Base-by-base conservation (phyloP, 495 filamentous ascomycete genomes). In the Xylaria sp. region DNA sequence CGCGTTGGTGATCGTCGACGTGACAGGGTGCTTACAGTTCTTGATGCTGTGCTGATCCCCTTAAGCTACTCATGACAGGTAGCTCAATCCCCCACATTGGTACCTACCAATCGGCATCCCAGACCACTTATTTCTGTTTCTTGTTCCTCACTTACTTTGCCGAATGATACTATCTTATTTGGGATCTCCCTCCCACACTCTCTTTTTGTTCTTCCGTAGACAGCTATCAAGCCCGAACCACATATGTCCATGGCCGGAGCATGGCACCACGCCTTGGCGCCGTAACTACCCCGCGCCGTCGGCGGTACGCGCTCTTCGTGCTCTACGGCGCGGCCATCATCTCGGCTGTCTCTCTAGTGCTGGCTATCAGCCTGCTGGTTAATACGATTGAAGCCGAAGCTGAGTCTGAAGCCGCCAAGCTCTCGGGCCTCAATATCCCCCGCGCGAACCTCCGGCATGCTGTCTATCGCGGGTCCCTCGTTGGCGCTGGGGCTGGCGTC, bases 361-460 rank as follows among this genome's bases (percentile, higher is more conserved):
- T 43, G 19, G 29, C 21, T n/a, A 37, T 55, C n/a, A 48, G 64
- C 1, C 11, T 53, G 50, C 44, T 66, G 33, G 21, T n/a, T n/a
- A n/a, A n/a, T n/a, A n/a, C n/a, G n/a, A n/a, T n/a, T n/a, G n/a
- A n/a, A n/a, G n/a, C n/a, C n/a, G n/a, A n/a, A n/a, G n/a, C n/a
- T n/a, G n/a, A n/a, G n/a, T n/a, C n/a, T n/a, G n/a, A n/a, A n/a
- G n/a, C n/a, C n/a, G n/a, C n/a, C n/a, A n/a, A n/a, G n/a, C n/a
- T n/a, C 0, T 75, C 73, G 9, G 41, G 63, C 19, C 71, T 61
- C 19, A 43, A 8, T 33, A 48, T 26, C 1, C 71, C 72, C 40
- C 74, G 72, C 35, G 78, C 83, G 19, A 75, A 85, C 69, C 76
- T 87, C 15, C 79, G 77, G 21, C 86, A 87, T 68, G 81, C 85